A percentile compares a stretch with the other conserved stretches of the same genome.
phyloP scores from a whole-genome alignment of 257 asterid species.

The Jacaranda mimosifolia region DNA sequence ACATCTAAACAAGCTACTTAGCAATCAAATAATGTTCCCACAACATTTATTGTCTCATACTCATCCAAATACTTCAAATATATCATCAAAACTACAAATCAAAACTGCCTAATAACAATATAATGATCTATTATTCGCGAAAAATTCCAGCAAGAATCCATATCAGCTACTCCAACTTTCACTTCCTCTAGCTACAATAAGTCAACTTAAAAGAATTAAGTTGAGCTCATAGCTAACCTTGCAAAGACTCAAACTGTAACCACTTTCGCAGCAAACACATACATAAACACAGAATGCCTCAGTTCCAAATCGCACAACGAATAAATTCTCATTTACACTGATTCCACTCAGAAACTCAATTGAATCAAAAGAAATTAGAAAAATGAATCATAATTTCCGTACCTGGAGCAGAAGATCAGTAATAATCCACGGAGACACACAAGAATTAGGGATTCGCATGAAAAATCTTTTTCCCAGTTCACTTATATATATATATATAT shows the following conservation, averaged over 20 bases:
- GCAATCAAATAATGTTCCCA: background rate
- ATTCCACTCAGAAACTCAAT: background rate
- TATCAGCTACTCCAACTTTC: background rate
- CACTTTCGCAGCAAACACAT: background rate
- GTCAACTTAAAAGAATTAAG: conserved; percentile 3
- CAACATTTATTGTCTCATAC: background rate
- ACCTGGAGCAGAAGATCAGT: conserved; percentile 29
- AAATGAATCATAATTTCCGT: background rate
- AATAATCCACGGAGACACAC: conserved; percentile 3
- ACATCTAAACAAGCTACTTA: background rate
- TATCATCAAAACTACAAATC: background rate
- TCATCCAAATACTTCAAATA: background rate
- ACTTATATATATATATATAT: background rate
- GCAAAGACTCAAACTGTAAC: background rate
- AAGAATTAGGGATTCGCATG: background rate
- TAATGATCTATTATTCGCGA: too few species aligned
- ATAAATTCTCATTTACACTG: background rate
- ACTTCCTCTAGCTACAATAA: conserved; percentile 3
- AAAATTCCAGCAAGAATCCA: conserved; percentile 13
- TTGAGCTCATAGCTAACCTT: conserved; percentile 19
- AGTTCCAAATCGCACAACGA: background rate
- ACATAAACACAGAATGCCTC: background rate
- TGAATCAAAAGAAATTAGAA: conserved; percentile 9
- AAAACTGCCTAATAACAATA: background rate
- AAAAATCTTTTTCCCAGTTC: background rate